phyloP scores from a whole-genome alignment of 306 rosid species.

The Cucurbita argyrosperma region DNA sequence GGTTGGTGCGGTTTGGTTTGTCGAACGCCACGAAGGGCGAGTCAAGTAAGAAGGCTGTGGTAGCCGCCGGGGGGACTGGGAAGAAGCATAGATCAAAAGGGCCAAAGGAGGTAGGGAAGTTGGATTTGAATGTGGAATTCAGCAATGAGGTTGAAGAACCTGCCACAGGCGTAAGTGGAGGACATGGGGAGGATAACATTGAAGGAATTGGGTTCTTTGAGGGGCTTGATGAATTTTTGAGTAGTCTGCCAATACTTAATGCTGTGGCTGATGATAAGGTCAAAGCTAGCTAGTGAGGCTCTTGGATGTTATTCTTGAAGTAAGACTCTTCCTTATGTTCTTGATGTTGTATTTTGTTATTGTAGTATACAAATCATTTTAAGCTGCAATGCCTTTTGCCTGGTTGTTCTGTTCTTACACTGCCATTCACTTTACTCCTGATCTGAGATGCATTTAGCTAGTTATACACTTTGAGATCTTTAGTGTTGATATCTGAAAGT shows the following conservation, averaged over 20 bases:
- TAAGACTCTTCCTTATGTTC: slow-evolving; percentile 17
- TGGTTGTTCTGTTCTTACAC: neutral
- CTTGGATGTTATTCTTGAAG: slow-evolving; percentile 10
- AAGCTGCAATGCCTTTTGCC: slow-evolving; percentile 1
- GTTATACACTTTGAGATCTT: neutral
- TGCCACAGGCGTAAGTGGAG: slow-evolving; percentile 23
- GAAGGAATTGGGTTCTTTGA: slow-evolving; percentile 85
- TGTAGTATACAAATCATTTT: slow-evolving; percentile 7
- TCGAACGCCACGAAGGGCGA: slow-evolving; percentile 21
- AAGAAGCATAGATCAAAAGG: slow-evolving; percentile 38
- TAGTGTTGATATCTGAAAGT: neutral
- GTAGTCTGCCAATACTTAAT: slow-evolving; percentile 79
- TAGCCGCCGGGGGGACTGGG: slow-evolving; percentile 8
- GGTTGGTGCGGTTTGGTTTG: slow-evolving; percentile 3
- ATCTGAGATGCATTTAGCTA: neutral
- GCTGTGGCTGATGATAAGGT: slow-evolving; percentile 77
- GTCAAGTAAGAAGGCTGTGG: slow-evolving; percentile 20
- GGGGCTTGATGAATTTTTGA: slow-evolving; percentile 90
- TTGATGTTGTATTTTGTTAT: slow-evolving; percentile 23
- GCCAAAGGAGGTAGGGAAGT: slow-evolving; percentile 50
- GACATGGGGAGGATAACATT: slow-evolving; percentile 62
- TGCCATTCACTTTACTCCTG: neutral
- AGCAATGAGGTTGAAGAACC: slow-evolving; percentile 86
- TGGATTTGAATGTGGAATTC: slow-evolving; percentile 95
- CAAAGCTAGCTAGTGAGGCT: slow-evolving; percentile 41